A percentile compares a stretch with the other conserved stretches of the same genome.
phyloP scores from a whole-genome alignment of 2,329 filamentous ascomycete genomes.

The Lachnellula hyalina region DNA sequence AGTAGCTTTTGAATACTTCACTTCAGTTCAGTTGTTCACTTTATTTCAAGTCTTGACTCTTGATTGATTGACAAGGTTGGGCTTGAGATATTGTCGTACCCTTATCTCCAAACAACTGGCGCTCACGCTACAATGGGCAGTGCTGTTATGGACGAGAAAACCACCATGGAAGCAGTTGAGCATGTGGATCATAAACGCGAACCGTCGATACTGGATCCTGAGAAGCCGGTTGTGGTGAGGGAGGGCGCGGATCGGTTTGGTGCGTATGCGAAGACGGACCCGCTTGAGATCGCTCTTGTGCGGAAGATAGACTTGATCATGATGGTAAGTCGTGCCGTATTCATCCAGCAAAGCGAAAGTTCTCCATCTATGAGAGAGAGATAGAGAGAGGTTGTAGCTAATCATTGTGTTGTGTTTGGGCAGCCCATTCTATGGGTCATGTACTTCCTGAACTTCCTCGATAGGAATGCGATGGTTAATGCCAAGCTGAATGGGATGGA shows the following conservation, averaged over 20 bases:
- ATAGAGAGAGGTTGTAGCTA: too few relatives aligned
- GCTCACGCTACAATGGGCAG: neutral
- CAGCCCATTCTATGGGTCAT: slow-evolving; percentile 25
- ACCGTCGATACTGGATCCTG: neutral
- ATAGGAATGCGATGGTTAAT: slow-evolving; percentile 25
- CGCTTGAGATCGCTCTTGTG: slow-evolving; percentile 3
- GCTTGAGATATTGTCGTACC: too few relatives aligned
- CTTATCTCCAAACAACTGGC: too few relatives aligned
- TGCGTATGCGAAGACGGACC: slow-evolving; percentile 1
- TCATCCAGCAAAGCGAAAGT: neutral
- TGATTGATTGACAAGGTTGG: too few relatives aligned
- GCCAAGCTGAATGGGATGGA: slow-evolving; percentile 14
- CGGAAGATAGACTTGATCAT: slow-evolving; percentile 1
- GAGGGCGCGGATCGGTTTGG: neutral
- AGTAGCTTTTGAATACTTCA: too few relatives aligned
- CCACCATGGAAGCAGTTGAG: neutral
- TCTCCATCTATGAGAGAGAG: neutral
- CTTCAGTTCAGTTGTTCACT: too few relatives aligned
- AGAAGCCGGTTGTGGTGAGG: neutral
- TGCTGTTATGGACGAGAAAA: neutral
- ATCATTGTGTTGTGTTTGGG: neutral
- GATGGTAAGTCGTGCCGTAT: neutral
- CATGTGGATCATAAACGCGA: slow-evolving; percentile 1
- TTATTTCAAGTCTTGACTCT: too few relatives aligned
- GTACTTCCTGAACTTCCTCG: slow-evolving; percentile 32